Base-by-base conservation (phyloP, 2,329 filamentous ascomycete species). In the Sporothrix sp. region DNA sequence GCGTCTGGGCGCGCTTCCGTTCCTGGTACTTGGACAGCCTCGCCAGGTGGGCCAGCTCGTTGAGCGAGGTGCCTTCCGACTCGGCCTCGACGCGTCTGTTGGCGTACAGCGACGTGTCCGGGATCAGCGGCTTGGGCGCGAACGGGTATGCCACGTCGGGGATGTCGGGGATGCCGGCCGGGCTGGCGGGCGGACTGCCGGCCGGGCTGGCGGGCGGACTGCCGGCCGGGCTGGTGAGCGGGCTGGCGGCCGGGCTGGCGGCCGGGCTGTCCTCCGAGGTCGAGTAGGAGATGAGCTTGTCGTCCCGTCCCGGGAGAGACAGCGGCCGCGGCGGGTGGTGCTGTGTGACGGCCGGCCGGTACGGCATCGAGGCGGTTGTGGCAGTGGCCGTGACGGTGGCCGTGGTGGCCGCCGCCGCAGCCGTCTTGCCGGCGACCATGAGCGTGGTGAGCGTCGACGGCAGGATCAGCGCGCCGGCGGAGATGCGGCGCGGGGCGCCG, bases 21-120 rank as follows among this genome's bases (percentile, higher is more conserved):
- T 87, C 83, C 67, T 91, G 86, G 64, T 89, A 88, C 61, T 82
- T 85, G 63, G 85, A 85, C 55, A 89, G 71, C 54, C 85, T 81
- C 57, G 88, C 84, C 59, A 90, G 68, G 65, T 89, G 85, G 47
- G 85, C 85, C 58, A 91, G 77, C 66, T 90, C 85, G 61, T 86
- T 81, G 54, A 91, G 71, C 13, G 82, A 84, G 40, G 84, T 87
- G 52, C 79, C 77, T 40, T 84, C 79, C 47, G 73, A 73, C 54
- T 84, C 78, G 33, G 76, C 73, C 44, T 76, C 72, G 50, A 83
- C 65, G 57, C 76, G 73, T 13, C 76, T 67, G 62, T 84, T 84
- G 40, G 76, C 74, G 64, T 85, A 86, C 51, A 81, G 71, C 37
- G 82, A 84, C 38, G 79, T 68, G 62, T 87, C 82, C 55, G 78